Base-by-base conservation (phyloP, 2,329 filamentous ascomycete species). In the Fusarium temperatum region DNA sequence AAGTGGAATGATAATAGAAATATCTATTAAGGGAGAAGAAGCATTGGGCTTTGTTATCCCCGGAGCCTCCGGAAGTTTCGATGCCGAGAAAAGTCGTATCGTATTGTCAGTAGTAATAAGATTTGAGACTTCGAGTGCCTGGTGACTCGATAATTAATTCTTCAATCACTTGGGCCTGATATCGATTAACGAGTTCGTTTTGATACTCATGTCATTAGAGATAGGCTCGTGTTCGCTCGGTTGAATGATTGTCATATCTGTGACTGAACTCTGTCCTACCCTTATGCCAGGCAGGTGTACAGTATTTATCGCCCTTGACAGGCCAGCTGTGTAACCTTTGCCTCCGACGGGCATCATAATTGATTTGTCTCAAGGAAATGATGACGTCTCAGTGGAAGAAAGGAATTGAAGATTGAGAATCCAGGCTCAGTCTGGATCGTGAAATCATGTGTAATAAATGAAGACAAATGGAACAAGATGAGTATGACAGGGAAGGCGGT, bases 381-480 rank as follows among this genome's bases (percentile, higher is more conserved):
- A 74, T 74, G 72, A 74, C 72, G 72, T 74, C 36, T 68, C 47
- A 47, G 44, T 50, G 38, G 30, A 53, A 62, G 30, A 60, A 57
- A 44, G 26, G 63, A 65, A 41, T 30, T 74, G 67, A 72, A 72
- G 61, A 41, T 48, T 50, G 39, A 42, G 56, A 50, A 56, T 63
- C 55, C 26, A 45, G 66, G 48, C 48, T 44, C 39, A 30, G 32
- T 26, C 60, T 70, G 66, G 56, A 73, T 67, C 42, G 38, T 41
- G 38, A 56, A 68, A 38, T 54, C 24, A 54, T 20, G 28, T 28
- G 44, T 30, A 30, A 30, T 28, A 54, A 28, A 68, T 64, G 24
- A 73, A 68, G 70, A 70, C 53, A 71, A 69, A 75, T 68, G 66
- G 71, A 59, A 71, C 68, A 66, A 74, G 69, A 76, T 72, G 75